These are phyloP conservation scores for Pachyrhizus erosus DNA, from an alignment of 306 rosid genomes.

Conservation along the genomic window DNA sequence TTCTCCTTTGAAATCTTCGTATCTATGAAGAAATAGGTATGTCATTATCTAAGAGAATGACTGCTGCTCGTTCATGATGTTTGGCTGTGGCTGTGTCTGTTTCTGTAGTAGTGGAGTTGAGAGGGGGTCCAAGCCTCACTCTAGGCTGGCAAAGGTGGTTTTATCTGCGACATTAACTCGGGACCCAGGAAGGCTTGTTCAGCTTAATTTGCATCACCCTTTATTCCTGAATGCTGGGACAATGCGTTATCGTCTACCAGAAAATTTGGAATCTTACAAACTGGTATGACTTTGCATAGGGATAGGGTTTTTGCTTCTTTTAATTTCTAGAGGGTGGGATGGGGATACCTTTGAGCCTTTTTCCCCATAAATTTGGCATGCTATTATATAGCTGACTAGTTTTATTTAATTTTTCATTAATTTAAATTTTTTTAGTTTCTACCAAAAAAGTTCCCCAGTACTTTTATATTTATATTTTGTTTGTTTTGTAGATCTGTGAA, in stretches of 20 bases:
- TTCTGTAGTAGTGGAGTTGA: constrained; percentile 81
- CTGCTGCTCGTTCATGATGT: too few relatives aligned
- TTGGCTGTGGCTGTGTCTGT: neutral
- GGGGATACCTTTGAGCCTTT: neutral
- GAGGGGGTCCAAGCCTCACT: constrained; percentile 80
- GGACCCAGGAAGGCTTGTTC: constrained; percentile 89
- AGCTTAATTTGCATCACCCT: constrained; percentile 86
- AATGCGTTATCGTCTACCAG: constrained; percentile 83
- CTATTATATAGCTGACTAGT: neutral
- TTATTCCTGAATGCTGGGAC: constrained; percentile 80
- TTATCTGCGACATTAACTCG: constrained; percentile 88
- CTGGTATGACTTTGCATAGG: constrained; percentile 58
- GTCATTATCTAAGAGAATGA: too few relatives aligned
- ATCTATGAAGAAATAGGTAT: too few relatives aligned
- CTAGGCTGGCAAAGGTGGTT: constrained; percentile 89
- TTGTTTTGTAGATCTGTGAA: constrained; percentile 71
- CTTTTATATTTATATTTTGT: constrained; percentile 26
- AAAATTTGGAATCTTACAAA: constrained; percentile 76
- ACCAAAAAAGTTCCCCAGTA: constrained; percentile 1
- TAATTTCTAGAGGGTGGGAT: neutral
- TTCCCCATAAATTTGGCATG: neutral
- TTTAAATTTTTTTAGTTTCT: constrained; percentile 18
- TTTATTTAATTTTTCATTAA: neutral
- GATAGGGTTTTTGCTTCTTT: constrained; percentile 2
- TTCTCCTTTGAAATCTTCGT: constrained; percentile 24